Percentiles rank a stretch among this genome's conserved stretches.
These are phyloP conservation scores for Exophiala viscosa DNA, from an alignment of 2,329 filamentous ascomycete species.

Conservation along the genomic window DNA sequence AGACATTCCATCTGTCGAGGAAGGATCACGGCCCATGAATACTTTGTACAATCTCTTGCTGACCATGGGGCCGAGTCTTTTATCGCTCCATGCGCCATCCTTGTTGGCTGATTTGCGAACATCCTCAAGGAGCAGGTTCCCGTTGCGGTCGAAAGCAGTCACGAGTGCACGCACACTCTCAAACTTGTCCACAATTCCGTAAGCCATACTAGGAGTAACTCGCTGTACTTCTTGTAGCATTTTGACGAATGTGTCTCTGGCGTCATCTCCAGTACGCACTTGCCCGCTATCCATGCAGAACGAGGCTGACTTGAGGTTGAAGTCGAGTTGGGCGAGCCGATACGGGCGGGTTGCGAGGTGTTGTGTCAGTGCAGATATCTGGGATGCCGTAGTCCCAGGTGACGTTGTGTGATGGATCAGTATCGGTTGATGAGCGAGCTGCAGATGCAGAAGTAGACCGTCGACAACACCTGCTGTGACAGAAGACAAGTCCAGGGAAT, in stretches of 20 bases:
- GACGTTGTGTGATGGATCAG: slow-evolving; percentile 66
- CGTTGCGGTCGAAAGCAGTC: slow-evolving; percentile 54
- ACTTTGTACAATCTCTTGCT: slow-evolving; percentile 48
- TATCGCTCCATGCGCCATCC: slow-evolving; percentile 43
- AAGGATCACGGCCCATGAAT: slow-evolving; percentile 46
- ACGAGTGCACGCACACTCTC: slow-evolving; percentile 57
- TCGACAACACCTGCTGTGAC: slow-evolving; percentile 67
- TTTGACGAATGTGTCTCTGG: slow-evolving; percentile 63
- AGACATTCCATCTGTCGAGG: slow-evolving; percentile 39
- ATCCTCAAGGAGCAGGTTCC: slow-evolving; percentile 60
- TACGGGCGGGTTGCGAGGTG: slow-evolving; percentile 76
- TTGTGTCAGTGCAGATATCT: slow-evolving; percentile 71
- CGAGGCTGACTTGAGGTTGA: slow-evolving; percentile 50
- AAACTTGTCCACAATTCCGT: slow-evolving; percentile 63
- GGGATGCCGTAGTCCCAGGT: slow-evolving; percentile 64
- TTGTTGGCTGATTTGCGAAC: slow-evolving; percentile 53
- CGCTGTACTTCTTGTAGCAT: slow-evolving; percentile 74
- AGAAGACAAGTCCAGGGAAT: slow-evolving; percentile 39
- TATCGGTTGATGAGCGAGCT: slow-evolving; percentile 59
- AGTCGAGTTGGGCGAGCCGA: slow-evolving; percentile 47
- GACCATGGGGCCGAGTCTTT: slow-evolving; percentile 46
- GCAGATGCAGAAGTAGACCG: slow-evolving; percentile 66
- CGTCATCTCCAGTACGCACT: slow-evolving; percentile 62
- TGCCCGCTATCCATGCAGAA: slow-evolving; percentile 81
- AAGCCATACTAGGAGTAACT: slow-evolving; percentile 68